Conservation (phyloP, 2,329 filamentous ascomycete genomes). For the Orbilia quercus region DNA sequence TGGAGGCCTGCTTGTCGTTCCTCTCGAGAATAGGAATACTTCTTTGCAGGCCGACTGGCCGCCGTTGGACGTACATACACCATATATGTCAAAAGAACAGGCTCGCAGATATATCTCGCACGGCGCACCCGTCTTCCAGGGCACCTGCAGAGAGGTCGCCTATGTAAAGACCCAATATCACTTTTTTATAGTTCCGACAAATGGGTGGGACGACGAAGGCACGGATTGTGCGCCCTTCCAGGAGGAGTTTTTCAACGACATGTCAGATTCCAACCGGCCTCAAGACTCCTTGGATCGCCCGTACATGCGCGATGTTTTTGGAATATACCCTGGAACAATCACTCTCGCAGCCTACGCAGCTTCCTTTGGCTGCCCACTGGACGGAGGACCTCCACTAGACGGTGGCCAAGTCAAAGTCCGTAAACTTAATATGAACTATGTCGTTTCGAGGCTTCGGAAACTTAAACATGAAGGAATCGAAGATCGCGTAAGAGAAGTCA, state of each 20-base stretch:
- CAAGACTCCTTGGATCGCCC: constrained; percentile 80
- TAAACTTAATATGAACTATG: constrained; percentile 62
- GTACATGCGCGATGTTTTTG: constrained; percentile 76
- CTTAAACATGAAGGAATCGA: constrained; percentile 64
- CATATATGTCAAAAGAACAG: constrained; percentile 50
- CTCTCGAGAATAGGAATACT: constrained; percentile 26
- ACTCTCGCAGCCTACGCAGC: constrained; percentile 77
- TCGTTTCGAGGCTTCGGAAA: constrained; percentile 64
- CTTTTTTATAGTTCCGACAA: constrained; percentile 58
- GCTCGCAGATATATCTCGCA: constrained; percentile 59
- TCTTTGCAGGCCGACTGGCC: constrained; percentile 49
- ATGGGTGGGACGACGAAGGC: constrained; percentile 60
- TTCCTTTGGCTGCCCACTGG: constrained; percentile 66
- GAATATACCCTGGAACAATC: constrained; percentile 74
- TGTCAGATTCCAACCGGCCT: constrained; percentile 65
- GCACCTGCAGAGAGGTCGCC: constrained; percentile 58
- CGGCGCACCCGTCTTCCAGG: constrained; percentile 59
- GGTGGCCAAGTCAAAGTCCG: constrained; percentile 69
- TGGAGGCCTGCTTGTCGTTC: constrained; percentile 50
- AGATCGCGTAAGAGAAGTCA: constrained; percentile 62
- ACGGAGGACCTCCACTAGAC: constrained; percentile 67
- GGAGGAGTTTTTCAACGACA: constrained; percentile 60
- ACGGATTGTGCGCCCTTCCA: constrained; percentile 59
- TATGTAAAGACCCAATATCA: constrained; percentile 59
- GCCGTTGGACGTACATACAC: constrained; percentile 35